Conservation (phyloP, 2,329 filamentous ascomycete species). For the Sarocladiaceae sp. region DNA sequence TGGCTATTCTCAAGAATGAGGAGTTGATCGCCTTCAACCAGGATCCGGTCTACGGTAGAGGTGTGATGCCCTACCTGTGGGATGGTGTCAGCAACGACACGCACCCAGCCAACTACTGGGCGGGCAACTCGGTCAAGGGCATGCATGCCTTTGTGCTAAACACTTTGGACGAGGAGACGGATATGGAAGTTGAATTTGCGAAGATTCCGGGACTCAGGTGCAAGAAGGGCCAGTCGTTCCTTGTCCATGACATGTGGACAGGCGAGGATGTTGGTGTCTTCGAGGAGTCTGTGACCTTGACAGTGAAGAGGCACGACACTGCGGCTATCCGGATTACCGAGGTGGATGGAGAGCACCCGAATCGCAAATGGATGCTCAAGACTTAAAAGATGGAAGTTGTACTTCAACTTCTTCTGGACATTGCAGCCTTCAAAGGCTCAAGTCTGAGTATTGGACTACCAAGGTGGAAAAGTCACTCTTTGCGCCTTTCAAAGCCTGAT, state of each 20-base stretch:
- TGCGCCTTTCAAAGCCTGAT: too few relatives aligned
- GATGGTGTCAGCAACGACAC: slow-evolving; percentile 29
- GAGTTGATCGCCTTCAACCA: slow-evolving; percentile 38
- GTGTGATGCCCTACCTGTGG: slow-evolving; percentile 22
- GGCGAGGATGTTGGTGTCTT: slow-evolving; percentile 32
- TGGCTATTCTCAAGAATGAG: slow-evolving; percentile 37
- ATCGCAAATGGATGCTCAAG: background rate
- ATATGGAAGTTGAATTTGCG: slow-evolving; percentile 30
- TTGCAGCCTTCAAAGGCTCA: too few relatives aligned
- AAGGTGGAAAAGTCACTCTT: too few relatives aligned
- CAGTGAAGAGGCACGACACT: slow-evolving; percentile 29
- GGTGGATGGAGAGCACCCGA: slow-evolving; percentile 1
- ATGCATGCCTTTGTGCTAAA: slow-evolving; percentile 42
- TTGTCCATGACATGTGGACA: slow-evolving; percentile 41
- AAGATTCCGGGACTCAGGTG: slow-evolving; percentile 35
- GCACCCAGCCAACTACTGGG: slow-evolving; percentile 44
- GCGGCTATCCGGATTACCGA: slow-evolving; percentile 17
- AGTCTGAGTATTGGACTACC: too few relatives aligned
- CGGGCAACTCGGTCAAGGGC: slow-evolving; percentile 33
- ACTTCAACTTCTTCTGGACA: too few relatives aligned
- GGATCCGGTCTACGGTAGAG: slow-evolving; percentile 32
- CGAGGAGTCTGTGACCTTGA: slow-evolving; percentile 19
- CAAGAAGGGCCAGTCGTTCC: slow-evolving; percentile 22
- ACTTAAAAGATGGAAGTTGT: too few relatives aligned
- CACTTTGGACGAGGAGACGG: slow-evolving; percentile 24